Conservation (phyloP, 1,284 basidiomycete genomes). For the Trichosporon asahii region DNA sequence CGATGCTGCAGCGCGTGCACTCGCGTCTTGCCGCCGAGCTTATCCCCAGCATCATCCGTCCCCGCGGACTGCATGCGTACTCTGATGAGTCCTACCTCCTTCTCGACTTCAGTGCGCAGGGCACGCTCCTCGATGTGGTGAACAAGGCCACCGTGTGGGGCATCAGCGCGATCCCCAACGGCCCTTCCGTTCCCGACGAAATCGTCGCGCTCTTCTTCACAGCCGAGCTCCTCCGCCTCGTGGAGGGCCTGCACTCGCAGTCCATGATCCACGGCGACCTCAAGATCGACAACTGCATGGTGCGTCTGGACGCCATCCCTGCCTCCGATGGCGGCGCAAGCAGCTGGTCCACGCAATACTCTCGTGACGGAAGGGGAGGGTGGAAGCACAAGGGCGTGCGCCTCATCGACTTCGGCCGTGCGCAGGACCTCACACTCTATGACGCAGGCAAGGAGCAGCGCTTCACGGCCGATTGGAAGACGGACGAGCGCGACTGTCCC, state of each 20-base stretch:
- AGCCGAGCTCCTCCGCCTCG: conserved; percentile 76
- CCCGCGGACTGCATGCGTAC: conserved; percentile 74
- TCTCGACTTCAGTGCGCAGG: conserved; percentile 84
- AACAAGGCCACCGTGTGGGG: conserved; percentile 72
- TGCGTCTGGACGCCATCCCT: conserved; percentile 79
- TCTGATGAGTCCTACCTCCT: conserved; percentile 86
- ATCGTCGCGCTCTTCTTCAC: conserved; percentile 93
- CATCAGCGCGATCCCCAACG: conserved; percentile 41
- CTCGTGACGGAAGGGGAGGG: conserved; percentile 69
- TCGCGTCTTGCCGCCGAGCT: conserved; percentile 60
- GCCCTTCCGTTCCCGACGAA: conserved; percentile 67
- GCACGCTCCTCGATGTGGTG: conserved; percentile 87
- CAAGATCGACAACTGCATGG: conserved; percentile 97
- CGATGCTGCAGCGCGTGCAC: conserved; percentile 76
- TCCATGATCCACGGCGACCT: conserved; percentile 96
- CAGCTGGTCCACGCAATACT: conserved; percentile 72
- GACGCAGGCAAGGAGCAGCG: conserved; percentile 62
- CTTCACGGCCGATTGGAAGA: conserved; percentile 84
- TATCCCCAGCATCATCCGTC: conserved; percentile 65
- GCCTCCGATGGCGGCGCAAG: conserved; percentile 57
- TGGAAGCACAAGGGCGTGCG: conserved; percentile 86
- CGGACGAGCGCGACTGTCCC: conserved; percentile 81
- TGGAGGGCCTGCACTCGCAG: conserved; percentile 75
- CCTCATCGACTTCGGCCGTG: conserved; percentile 94
- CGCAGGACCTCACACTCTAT: conserved; percentile 80